Base-by-base conservation (phyloP, 805 yeast genomes). In the Starmerella apis region DNA sequence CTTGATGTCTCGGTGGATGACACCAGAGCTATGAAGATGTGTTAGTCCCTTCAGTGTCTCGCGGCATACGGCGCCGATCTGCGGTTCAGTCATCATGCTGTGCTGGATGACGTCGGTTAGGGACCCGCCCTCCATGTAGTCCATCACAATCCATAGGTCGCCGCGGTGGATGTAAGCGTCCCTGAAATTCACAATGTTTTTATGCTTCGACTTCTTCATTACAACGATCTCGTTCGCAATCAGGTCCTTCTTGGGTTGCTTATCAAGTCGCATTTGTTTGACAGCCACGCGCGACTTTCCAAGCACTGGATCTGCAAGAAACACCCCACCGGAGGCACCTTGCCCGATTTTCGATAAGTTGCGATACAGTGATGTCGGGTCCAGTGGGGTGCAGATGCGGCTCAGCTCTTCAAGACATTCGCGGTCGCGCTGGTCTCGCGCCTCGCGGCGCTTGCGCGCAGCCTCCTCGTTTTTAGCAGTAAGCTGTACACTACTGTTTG, bases 91-190 rank as follows among this genome's bases (percentile, higher is more conserved):
- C 62, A 60, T 57, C 83, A 92, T 79, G 47, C 81, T 82, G 64
- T 88, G 88, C 0, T 95, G 86, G 16, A 92, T 95, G 30, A 92
- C 90, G 68, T 92, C 98, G 0, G 98, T 90, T 58, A 92, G 72
- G 0, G 94, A 82, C 2, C 98, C 98, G 54, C 98, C 98, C 65
- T 92, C 96, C 98, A 92, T 92, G 64, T 86, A 92, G 67, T 92
- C 98, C 98, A 92, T 92, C 19, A 92, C 80, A 9, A 92, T 97
- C 98, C 98, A 92, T 49, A 92, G 71, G 47, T 69, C 71, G 28
- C 68, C 67, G 24, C 53, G 47, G 41, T 84, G 85, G 50, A 84
- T 68, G 64, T 80, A 92, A 0, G 95, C 80, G 62, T 90, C 95
- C 53, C 90, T 79, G 64, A 86, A 92, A 65, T 92, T 92, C 51